Evolutionary conservation across 345 rosid genomes (phyloP), one percentile per base, ranked within the genome.

Genomic region (Erucastrum elatum): DNA sequence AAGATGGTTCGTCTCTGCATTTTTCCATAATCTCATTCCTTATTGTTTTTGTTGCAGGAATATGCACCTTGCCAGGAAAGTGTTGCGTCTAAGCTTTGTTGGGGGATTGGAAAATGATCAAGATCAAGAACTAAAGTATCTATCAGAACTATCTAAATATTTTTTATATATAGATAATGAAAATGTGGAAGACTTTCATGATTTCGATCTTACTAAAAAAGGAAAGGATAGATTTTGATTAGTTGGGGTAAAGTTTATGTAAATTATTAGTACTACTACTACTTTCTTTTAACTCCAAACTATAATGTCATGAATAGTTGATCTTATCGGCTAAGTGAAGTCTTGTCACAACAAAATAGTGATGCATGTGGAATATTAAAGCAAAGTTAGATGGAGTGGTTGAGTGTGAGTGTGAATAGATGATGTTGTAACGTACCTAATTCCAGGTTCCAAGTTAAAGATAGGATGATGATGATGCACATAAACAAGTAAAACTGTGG

Each of bases 1-100:
- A 26, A 78, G 15, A 59, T 13, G 2, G 6, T 44, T 62, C 34
- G 35, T 25, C 31, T 72, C 12, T 77, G 8, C 21, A 35, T 29
- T 13, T 55, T 41, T 75, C 64, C 30, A 34, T 59, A 63, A 55
- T 39, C 67, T 77, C 69, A 55, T 25, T 44, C 9, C 25, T 15
- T 21, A 7, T 72, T 72, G 13, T 56, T 51, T 7, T 56, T 66
- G 9, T 33, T 29, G 15, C 66, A 95, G 99, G 96, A 93, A 59
- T 95, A 95, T 27, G 91, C 90, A 37, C 99, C 99, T 2, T 86
- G 92, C 75, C 98, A 87, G 67, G 98, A 93, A 71, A 84, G 88
- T 75, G 94, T 84, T 63, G 90, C 91, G 63, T 82, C 98, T 3
- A 91, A 87, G 84, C 83, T 91, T 87, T 89, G 86, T 75, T 95